A percentile compares a stretch with the other conserved stretches of the same genome.
Evolutionary conservation across 208 protist species (phyloP).

Genomic region (Phytomonas francai): DNA sequence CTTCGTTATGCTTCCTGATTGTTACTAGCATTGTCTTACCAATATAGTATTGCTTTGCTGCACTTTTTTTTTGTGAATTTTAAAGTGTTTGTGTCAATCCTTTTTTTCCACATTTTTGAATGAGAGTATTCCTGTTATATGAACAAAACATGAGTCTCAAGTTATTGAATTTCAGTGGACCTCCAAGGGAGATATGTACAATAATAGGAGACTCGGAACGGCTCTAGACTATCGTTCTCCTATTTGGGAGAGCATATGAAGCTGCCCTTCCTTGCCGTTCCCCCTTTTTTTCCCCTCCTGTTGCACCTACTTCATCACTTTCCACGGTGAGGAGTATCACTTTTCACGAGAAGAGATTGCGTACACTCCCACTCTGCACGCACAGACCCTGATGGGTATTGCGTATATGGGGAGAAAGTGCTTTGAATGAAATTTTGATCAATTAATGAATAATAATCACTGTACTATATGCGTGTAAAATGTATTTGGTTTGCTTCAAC

Average conservation of each 20-base stretch:
- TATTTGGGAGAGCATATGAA: background rate
- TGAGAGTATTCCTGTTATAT: slow-evolving; percentile 8
- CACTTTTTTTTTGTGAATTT: slow-evolving; percentile 10
- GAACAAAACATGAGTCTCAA: background rate
- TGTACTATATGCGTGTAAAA: background rate
- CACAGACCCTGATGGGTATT: background rate
- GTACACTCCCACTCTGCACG: background rate
- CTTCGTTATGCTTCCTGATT: slow-evolving; percentile 3
- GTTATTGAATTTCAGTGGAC: background rate
- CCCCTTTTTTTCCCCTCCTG: background rate
- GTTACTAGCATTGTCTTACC: background rate
- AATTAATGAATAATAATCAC: background rate
- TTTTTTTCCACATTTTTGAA: background rate
- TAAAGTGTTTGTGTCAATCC: slow-evolving; percentile 1
- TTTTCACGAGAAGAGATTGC: background rate
- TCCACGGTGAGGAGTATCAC: background rate
- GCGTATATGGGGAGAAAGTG: background rate
- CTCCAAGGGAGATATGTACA: background rate
- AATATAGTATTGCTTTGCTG: slow-evolving; percentile 4
- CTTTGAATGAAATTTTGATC: background rate
- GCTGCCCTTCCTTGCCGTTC: background rate
- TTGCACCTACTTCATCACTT: background rate
- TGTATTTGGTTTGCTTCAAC: background rate
- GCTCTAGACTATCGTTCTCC: background rate
- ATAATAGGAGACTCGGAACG: background rate